These are phyloP conservation scores for Chalciporus sphaerocephalus DNA, from an alignment of 768 basidiomycete genomes.

Conservation along the genomic window DNA sequence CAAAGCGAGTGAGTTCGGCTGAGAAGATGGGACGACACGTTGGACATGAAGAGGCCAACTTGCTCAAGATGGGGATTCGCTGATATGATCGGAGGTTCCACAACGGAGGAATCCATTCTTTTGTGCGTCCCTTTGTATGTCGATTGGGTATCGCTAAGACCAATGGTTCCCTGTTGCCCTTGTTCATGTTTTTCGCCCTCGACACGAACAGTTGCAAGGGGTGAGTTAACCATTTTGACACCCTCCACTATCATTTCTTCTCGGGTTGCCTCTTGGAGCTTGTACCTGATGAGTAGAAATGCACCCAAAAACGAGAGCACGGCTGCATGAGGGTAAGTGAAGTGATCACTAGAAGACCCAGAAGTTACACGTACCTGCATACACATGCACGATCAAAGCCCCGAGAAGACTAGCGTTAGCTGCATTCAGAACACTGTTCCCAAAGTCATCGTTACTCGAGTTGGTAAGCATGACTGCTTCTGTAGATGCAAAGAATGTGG, in stretches of 20 bases:
- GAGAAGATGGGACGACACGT: conserved; percentile 42
- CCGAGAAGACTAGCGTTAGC: conserved; percentile 48
- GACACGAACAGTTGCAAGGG: conserved; percentile 7
- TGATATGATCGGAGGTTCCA: conserved; percentile 36
- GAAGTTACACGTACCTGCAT: conserved; percentile 37
- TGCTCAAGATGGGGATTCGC: conserved; percentile 49
- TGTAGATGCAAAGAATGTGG: conserved; percentile 59
- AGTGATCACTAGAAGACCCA: not conserved
- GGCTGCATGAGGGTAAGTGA: conserved; percentile 20
- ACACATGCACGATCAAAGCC: conserved; percentile 51
- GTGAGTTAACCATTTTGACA: conserved; percentile 22
- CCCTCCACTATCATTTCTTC: conserved; percentile 41
- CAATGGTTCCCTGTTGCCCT: not conserved
- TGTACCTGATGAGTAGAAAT: conserved; percentile 54
- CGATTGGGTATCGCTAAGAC: not conserved
- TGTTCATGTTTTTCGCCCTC: conserved; percentile 13
- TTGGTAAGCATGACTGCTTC: conserved; percentile 51
- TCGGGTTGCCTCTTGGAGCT: conserved; percentile 47
- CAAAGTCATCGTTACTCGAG: conserved; percentile 26
- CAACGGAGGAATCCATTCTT: conserved; percentile 1
- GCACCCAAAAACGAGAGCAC: conserved; percentile 50
- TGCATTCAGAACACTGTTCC: conserved; percentile 21
- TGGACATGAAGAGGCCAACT: conserved; percentile 43
- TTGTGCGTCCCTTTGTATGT: not conserved
- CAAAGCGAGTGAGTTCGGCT: conserved; percentile 47